These are phyloP conservation scores for Starmerella cellae DNA, from an alignment of 805 yeast species.

Conservation along the genomic window DNA sequence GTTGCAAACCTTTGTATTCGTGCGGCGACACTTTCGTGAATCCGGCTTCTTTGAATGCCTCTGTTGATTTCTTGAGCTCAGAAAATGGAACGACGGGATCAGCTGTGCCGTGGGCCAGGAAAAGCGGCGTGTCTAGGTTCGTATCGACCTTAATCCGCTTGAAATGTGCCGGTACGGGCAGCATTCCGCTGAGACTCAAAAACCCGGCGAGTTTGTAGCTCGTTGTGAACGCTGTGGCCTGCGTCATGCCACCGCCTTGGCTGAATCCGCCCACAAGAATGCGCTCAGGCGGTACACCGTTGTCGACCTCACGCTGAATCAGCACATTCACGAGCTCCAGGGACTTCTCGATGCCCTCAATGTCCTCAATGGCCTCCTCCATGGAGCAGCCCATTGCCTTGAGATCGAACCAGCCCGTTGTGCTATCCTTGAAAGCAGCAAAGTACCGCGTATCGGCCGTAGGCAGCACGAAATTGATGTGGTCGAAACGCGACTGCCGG, in stretches of 20 bases:
- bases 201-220: slow-evolving; percentile 60
- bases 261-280: slow-evolving; percentile 91
- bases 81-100: slow-evolving; percentile 51
- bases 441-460: slow-evolving; percentile 69
- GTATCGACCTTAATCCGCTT: slow-evolving; percentile 17
- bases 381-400: slow-evolving; percentile 22
- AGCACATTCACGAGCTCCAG: slow-evolving; percentile 24
- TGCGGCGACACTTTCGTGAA: slow-evolving; percentile 34
- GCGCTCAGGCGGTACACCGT: slow-evolving; percentile 32
- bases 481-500: slow-evolving; percentile 34
- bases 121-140: slow-evolving; percentile 58
- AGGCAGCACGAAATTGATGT: slow-evolving; percentile 71
- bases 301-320: slow-evolving; percentile 25
- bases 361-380: slow-evolving; percentile 23
- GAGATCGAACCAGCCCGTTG: slow-evolving; percentile 87
- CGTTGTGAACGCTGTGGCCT: slow-evolving; percentile 26
- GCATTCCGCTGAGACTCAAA: slow-evolving; percentile 64
- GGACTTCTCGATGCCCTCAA: slow-evolving; percentile 29
- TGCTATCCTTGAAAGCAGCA: slow-evolving; percentile 46
- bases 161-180: slow-evolving; percentile 26
- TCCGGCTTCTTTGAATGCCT: slow-evolving; percentile 31
- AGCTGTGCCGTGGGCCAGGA: slow-evolving; percentile 75
- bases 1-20: slow-evolving; percentile 51
- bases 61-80: slow-evolving; percentile 26
- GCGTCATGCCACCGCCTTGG: slow-evolving; percentile 78